Evolutionary conservation across 208 protist species (phyloP).

Genomic region (Leishmania guyanensis): DNA sequence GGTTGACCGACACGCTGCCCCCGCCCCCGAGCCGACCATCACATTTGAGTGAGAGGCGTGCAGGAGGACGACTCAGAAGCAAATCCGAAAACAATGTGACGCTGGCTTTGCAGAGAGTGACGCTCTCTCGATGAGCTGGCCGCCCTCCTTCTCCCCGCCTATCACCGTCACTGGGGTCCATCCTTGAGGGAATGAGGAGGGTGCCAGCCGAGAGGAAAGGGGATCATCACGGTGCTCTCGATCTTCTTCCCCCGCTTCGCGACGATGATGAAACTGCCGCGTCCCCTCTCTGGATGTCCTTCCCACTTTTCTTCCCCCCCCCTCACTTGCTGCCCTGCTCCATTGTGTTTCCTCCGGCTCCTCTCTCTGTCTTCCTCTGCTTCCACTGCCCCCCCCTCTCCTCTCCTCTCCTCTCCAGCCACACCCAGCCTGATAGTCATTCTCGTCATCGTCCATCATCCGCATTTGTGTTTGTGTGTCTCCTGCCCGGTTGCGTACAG

Average conservation of each 20-base stretch:
- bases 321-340: background rate
- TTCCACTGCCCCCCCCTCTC: background rate
- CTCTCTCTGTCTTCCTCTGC: background rate
- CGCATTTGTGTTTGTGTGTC: background rate
- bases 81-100: background rate
- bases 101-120: background rate
- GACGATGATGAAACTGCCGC: background rate
- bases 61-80: background rate
- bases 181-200: background rate
- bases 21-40: conserved; percentile 41
- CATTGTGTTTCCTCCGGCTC: background rate
- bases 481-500: background rate
- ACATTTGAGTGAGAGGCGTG: conserved; percentile 36
- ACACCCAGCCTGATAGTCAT: background rate
- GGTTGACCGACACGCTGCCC: background rate
- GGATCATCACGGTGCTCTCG: background rate
- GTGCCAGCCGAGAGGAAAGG: background rate
- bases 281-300: background rate
- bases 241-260: background rate
- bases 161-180: background rate
- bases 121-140: background rate
- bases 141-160: background rate
- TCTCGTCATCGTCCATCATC: background rate
- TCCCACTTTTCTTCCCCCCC: background rate
- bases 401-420: background rate